Evolutionary conservation across 2,329 filamentous ascomycete species (phyloP), one percentile per base, ranked within the genome.

Genomic region (Paraphaeosphaeria minitans): DNA sequence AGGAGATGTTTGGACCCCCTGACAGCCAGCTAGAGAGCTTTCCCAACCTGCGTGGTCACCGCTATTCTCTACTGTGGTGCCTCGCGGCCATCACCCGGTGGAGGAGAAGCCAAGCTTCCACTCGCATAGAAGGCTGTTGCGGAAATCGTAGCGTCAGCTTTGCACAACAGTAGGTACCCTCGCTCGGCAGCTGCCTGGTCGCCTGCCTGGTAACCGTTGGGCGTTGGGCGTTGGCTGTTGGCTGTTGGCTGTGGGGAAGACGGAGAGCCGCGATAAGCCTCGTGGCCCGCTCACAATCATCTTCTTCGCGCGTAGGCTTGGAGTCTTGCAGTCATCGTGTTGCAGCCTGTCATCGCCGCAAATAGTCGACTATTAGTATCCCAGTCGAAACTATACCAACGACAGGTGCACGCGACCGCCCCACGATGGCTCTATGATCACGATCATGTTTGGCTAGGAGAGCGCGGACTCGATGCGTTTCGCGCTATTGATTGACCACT

Each of bases 21-120:
- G 51, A 57, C 56, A 43, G 48, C 56, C 19, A 35, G 41, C 37
- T 58, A 31, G 27, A 43, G 43, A 52, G 29, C 45, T 49, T 49
- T 42, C 29, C 45, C 21, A 35, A 42, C 14, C 46, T 35, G 37
- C 42, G 22, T 41, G 14, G 62, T 59, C 60, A 71, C 64, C 66
- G 66, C 68, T 64, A 59, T 66, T 68, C n/a, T n/a, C n/a, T n/a
- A n/a, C n/a, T n/a, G n/a, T n/a, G n/a, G 64, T 64, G 56, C 57
- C 57, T 54, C 41, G 42, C 56, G 65, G 61, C 59, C 60, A 71
- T 68, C 62, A 41, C 59, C 61, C 53, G 55, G 60, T 50, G 61
- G 49, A 58, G 56, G 54, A 57, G 51, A 51, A 52, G 42, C 56
- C 57, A 56, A 53, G 49, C 48, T 9, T 43, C 10, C n/a, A 21